Conservation (phyloP, 257 asterid genomes). For the Leonotis leonurus region DNA sequence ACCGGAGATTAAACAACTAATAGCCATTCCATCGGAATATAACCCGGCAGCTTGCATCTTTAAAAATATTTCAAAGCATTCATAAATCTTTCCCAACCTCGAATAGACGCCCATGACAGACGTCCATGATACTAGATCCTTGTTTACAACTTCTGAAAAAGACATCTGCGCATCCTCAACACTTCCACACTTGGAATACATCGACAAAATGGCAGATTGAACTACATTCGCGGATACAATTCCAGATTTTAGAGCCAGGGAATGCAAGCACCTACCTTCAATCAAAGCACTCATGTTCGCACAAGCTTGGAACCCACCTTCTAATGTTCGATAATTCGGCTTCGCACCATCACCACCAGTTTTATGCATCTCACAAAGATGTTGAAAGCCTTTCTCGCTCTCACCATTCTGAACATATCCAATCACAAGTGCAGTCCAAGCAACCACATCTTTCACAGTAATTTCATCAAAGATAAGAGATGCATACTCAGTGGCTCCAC, state of each 20-base stretch:
- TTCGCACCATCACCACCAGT: conserved; percentile 37
- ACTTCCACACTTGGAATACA: conserved; percentile 64
- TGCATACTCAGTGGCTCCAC: conserved; percentile 47
- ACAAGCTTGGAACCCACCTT: conserved; percentile 85
- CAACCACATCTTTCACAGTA: conserved; percentile 51
- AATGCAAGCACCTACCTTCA: conserved; percentile 72
- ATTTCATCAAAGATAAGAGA: conserved; percentile 58
- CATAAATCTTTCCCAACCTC: conserved; percentile 31
- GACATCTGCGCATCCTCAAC: conserved; percentile 45
- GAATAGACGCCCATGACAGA: conserved; percentile 41
- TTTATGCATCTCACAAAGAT: conserved; percentile 55
- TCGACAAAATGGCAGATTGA: conserved; percentile 51
- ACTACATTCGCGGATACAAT: conserved; percentile 24
- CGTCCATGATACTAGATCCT: conserved; percentile 72
- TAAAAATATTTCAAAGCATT: conserved; percentile 36
- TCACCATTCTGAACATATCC: conserved; percentile 68
- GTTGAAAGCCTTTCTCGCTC: conserved; percentile 47
- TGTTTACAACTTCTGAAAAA: conserved; percentile 42
- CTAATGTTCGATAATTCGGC: conserved; percentile 61
- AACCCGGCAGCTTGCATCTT: conserved; percentile 48
- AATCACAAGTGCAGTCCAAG: conserved; percentile 75
- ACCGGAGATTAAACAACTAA: conserved; percentile 52
- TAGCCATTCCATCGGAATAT: conserved; percentile 52
- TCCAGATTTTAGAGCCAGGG: conserved; percentile 49
- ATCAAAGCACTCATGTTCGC: conserved; percentile 46